Conservation (phyloP, 805 yeast genomes). For the Vanderwaltozyma tropicalis region DNA sequence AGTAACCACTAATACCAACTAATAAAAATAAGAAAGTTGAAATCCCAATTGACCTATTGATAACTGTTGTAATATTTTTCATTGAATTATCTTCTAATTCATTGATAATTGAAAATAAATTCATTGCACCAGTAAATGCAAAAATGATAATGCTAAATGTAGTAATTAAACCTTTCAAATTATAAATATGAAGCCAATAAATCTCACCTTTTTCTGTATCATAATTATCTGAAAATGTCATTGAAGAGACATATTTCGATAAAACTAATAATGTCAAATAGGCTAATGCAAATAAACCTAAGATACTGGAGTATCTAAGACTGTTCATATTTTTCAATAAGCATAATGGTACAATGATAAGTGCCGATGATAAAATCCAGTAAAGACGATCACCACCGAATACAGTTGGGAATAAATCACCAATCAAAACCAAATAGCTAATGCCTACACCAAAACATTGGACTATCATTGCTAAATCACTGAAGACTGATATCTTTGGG, state of each 20-base stretch:
- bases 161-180: conserved; percentile 38
- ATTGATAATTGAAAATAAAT: conserved; percentile 64
- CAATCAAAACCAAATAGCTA: conserved; percentile 61
- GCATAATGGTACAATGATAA: conserved; percentile 53
- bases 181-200: conserved; percentile 34
- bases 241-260: conserved; percentile 37
- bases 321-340: conserved; percentile 54
- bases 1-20: conserved; percentile 61
- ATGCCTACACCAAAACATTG: conserved; percentile 76
- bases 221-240: conserved; percentile 26
- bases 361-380: conserved; percentile 40
- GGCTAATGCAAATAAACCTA: conserved; percentile 56
- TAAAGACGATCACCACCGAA: conserved; percentile 35
- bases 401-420: conserved; percentile 62
- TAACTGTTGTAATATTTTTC: conserved; percentile 37
- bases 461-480: conserved; percentile 62
- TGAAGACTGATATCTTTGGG: conserved; percentile 58
- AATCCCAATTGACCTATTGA: conserved; percentile 38
- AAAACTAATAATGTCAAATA: conserved; percentile 39
- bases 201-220: conserved; percentile 35
- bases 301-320: conserved; percentile 57
- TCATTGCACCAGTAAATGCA: conserved; percentile 77
- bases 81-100: conserved; percentile 50
- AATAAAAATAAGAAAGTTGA: conserved; percentile 49
- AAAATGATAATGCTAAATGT: conserved; percentile 68